phyloP scores from a whole-genome alignment of 345 rosid species.

The Rhizophora apiculata region DNA sequence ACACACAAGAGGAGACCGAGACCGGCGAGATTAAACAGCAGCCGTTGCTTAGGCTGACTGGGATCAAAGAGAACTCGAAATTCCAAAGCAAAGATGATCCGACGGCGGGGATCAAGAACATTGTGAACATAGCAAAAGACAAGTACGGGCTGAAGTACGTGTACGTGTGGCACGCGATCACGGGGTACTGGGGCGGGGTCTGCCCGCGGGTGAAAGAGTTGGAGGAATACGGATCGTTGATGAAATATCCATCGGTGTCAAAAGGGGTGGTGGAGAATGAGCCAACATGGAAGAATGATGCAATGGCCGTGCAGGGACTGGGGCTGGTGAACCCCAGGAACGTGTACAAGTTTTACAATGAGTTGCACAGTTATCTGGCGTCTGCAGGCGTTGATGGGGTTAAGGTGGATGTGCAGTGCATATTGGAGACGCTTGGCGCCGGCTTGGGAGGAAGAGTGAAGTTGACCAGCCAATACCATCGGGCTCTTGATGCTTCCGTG shows the following conservation, averaged over 20 bases:
- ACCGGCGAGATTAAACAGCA: conserved; percentile 29
- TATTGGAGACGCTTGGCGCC: conserved; percentile 80
- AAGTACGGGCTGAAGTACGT: conserved; percentile 71
- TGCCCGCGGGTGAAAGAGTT: conserved; percentile 62
- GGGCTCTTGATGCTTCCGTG: conserved; percentile 85
- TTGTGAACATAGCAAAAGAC: conserved; percentile 58
- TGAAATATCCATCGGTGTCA: conserved; percentile 66
- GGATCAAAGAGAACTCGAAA: conserved; percentile 69
- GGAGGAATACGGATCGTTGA: conserved; percentile 62
- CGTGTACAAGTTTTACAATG: conserved; percentile 64
- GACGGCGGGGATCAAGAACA: conserved; percentile 60
- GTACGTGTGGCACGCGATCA: conserved; percentile 95
- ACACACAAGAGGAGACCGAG: conserved; percentile 16
- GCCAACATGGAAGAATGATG: conserved; percentile 76
- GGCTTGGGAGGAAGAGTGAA: conserved; percentile 87
- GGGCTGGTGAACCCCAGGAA: conserved; percentile 76
- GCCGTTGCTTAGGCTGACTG: conserved; percentile 60
- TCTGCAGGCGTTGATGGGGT: conserved; percentile 84
- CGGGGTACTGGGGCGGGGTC: conserved; percentile 98
- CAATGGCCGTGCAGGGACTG: conserved; percentile 66
- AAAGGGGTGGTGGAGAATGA: conserved; percentile 75
- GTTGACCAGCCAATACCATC: conserved; percentile 78
- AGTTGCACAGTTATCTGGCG: conserved; percentile 81
- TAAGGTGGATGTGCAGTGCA: conserved; percentile 88
- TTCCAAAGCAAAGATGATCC: conserved; percentile 70